phyloP scores from a whole-genome alignment of 331 rosid genomes.

The Dryas integrifolia region DNA sequence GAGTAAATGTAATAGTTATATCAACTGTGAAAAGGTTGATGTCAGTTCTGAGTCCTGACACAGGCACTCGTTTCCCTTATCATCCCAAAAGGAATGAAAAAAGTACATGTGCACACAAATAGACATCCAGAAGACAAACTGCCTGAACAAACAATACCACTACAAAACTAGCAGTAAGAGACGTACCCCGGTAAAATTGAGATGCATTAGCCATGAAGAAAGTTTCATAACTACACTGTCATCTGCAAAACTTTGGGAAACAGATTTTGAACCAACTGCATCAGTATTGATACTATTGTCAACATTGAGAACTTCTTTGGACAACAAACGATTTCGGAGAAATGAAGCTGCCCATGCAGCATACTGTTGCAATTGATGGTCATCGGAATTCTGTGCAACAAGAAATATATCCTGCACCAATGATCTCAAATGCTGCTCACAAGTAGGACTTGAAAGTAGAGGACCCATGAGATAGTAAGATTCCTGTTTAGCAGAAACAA shows the following conservation, averaged over 20 bases:
- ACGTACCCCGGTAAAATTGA: constrained; percentile 56
- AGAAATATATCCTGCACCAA: constrained; percentile 91
- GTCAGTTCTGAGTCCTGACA: not conserved
- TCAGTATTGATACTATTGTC: constrained; percentile 35
- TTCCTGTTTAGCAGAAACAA: constrained; percentile 47
- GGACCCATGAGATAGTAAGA: constrained; percentile 60
- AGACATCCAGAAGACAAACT: not conserved
- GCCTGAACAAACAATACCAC: not conserved
- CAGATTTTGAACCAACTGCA: constrained; percentile 43
- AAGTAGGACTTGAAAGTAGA: constrained; percentile 54
- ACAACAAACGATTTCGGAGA: constrained; percentile 65
- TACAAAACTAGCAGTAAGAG: constrained; percentile 20
- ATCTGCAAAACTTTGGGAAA: constrained; percentile 61
- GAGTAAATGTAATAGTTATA: not conserved
- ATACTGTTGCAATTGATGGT: constrained; percentile 66
- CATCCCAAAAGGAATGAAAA: not conserved
- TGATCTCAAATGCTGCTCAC: constrained; percentile 63
- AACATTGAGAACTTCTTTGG: constrained; percentile 46
- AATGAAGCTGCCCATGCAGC: constrained; percentile 85
- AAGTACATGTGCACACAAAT: not conserved
- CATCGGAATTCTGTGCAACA: constrained; percentile 82
- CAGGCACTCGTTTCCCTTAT: not conserved
- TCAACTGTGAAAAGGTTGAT: not conserved
- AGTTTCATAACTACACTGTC: constrained; percentile 68
- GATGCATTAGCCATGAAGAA: constrained; percentile 64